Evolutionary conservation across 306 rosid genomes (phyloP).

Genomic region (Cucumis cinereus): DNA sequence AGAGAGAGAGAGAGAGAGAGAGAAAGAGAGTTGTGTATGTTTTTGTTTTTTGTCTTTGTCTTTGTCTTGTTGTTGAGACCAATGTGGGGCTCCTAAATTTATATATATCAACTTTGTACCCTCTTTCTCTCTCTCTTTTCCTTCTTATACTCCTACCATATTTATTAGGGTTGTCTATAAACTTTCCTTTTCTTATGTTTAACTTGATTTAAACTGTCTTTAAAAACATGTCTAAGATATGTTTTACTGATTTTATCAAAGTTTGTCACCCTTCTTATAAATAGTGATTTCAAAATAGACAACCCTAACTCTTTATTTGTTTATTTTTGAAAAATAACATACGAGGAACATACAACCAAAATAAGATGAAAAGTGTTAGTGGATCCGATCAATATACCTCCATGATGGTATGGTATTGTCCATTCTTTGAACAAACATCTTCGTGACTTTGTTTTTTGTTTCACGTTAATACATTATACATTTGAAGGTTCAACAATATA

Average conservation of each 20-base stretch:
- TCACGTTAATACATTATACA: no score
- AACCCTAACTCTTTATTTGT: no score
- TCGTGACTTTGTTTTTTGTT: no score
- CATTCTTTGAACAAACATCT: no score
- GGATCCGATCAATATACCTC: no score
- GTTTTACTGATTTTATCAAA: not conserved
- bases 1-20: not conserved
- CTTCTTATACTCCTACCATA: not conserved
- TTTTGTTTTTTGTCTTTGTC: not conserved
- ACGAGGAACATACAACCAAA: no score
- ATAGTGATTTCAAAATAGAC: no score
- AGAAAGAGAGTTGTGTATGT: not conserved
- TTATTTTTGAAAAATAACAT: no score
- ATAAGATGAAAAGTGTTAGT: no score
- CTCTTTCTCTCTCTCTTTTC: not conserved
- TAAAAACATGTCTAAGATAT: not conserved
- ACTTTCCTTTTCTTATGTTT: not conserved
- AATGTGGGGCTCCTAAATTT: constrained; percentile 12
- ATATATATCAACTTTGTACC: not conserved
- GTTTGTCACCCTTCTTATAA: no score
- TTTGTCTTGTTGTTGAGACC: constrained; percentile 21
- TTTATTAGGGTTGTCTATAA: not conserved
- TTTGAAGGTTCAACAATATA: no score
- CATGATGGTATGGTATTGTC: no score
- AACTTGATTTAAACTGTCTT: not conserved